Evolutionary conservation across 441 rosid species (phyloP), one percentile per base, ranked within the genome.

Genomic region (Populus trichocarpa): DNA sequence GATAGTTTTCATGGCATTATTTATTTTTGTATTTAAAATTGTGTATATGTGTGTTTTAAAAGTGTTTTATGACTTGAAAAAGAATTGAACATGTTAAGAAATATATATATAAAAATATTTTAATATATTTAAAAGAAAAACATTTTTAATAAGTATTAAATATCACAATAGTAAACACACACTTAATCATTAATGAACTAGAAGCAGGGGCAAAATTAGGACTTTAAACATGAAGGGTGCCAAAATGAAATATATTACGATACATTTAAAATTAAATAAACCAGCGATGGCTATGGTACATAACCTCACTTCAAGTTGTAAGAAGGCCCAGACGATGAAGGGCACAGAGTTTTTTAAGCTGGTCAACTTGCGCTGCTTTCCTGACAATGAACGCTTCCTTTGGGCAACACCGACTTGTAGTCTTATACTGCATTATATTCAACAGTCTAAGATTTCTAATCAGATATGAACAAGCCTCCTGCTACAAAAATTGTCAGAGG

Each of bases 401-500:
- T 5, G 63, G 75, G 66, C 30, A 20, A 6, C 66, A 42, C 20
- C 68, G 5, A 46, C 57, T 13, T 26, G 2, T 26, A 1, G 28
- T 26, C 28, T 26, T 3, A 3, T 46, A 13, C 12, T 46, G 18
- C 18, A 14, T 2, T 8, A 9, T 16, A 75, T 59, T 85, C 85
- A 87, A 82, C 71, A 9, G 83, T 79, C 85, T n/a, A 75, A 75
- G 42, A 70, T 81, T 11, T 65, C 69, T 42, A 22, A 72, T 63
- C 77, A 22, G 80, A 61, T n/a, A 5, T 5, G 2, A 8, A 14
- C 25, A 8, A 16, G 16, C 61, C 70, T 23, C 8, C 28, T 16
- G 5, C 23, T 10, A 28, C 20, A 8, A 71, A 67, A 75, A 20
- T 75, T 30, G 72, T 18, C 16, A 67, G 10, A 53, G 2, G 8